Base-by-base conservation (phyloP, 352 stramenopile species). In the Globisporangium solare region DNA sequence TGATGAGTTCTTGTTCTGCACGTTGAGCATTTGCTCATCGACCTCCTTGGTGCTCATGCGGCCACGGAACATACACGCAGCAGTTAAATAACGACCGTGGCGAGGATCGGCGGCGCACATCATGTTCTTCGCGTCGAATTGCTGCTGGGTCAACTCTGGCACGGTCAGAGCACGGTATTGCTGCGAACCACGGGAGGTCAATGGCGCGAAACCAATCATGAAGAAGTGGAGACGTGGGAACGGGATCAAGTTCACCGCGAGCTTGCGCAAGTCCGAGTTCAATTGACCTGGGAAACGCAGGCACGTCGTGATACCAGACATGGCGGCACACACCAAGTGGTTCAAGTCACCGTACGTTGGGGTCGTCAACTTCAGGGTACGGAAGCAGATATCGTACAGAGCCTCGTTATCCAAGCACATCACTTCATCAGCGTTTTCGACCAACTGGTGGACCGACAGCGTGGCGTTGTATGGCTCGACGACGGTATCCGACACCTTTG, bases 121-220 rank as follows among this genome's bases (percentile, higher is more conserved):
- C 97, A 99, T 99, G 79, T 99, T 99, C 86, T 99, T 99, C 32
- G 97, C 95, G 71, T 99, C 97, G 67, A 99, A 99, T 64, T 97
- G 92, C 75, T 99, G 96, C 70, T 98, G 86, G 32, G 97, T 99
- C 42, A 99, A 77, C 80, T 99, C 97, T 10, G 97, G 95, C 6
- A 99, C 97, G 21, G 95, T 98, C 54, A 99, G 72, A 22, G 91
- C 91, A 68, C 96, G 95, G 91, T 99, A 99, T 71, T 99, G 92
- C 83, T 99, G 95, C 53, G 95, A 99, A 55, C 88, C 92, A 68
- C 79, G 83, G 52, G 90, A 96, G 13, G 96, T 99, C 54, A 99
- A 70, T 39, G 97, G 97, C 43, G 97, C 97, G 66, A 99, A 99
- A 74, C 96, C 96, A 67, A 99, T 98, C 76, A 99, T 97, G 81